phyloP scores from a whole-genome alignment of 169 alveolate species.

The Prorocentrum cordatum region DNA sequence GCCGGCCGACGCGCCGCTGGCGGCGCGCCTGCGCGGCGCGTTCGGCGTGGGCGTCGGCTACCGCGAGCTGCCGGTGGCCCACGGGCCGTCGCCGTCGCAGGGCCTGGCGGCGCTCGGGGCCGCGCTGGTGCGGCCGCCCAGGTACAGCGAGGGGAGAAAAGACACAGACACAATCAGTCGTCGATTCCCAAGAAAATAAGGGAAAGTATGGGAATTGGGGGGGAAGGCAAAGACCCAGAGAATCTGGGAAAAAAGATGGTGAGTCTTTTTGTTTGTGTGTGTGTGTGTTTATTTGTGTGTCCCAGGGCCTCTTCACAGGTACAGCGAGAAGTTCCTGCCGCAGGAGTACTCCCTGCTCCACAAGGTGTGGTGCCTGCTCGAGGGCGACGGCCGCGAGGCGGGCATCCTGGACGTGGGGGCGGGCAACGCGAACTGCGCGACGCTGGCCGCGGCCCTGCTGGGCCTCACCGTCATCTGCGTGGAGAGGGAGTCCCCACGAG shows the following conservation, averaged over 20 bases:
- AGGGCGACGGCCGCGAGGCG: background rate
- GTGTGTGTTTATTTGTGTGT: too few species aligned
- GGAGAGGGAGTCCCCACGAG: conserved; percentile 40
- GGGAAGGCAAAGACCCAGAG: too few species aligned
- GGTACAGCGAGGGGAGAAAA: conserved; percentile 43
- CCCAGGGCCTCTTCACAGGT: too few species aligned
- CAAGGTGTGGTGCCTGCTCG: background rate
- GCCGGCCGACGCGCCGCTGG: background rate
- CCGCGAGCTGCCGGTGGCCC: background rate
- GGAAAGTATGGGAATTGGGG: too few species aligned
- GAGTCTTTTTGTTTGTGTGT: too few species aligned
- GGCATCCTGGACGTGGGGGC: conserved; percentile 59
- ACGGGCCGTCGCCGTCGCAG: background rate
- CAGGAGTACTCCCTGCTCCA: conserved; percentile 38
- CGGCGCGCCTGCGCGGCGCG: background rate
- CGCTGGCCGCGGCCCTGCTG: conserved; percentile 24
- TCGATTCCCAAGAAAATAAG: too few species aligned
- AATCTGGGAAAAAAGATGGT: too few species aligned
- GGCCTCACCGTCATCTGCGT: conserved; percentile 25
- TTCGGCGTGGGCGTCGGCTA: background rate
- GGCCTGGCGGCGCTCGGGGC: background rate
- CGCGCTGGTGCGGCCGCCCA: conserved; percentile 1
- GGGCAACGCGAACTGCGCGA: conserved; percentile 62
- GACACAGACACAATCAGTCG: too few species aligned
- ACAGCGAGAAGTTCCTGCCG: conserved; percentile 48